phyloP scores from a whole-genome alignment of 352 stramenopile species.

The Globisporangium canariense region DNA sequence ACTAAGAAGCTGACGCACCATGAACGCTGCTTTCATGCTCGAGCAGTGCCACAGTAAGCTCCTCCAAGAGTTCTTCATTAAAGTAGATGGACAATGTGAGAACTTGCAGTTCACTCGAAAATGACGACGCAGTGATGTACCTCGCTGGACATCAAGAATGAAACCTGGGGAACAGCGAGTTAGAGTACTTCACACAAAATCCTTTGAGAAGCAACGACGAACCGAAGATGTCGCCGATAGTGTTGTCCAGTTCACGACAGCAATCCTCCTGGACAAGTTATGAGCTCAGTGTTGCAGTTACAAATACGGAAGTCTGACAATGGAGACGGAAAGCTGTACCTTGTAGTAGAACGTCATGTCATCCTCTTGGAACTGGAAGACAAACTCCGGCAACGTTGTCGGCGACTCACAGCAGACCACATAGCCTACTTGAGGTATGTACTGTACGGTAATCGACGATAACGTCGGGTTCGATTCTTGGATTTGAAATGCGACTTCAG shows the following conservation, averaged over 20 bases:
- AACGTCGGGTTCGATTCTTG: constrained; percentile 69
- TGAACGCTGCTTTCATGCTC: constrained; percentile 71
- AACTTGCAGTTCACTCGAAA: background rate
- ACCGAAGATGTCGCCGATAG: constrained; percentile 84
- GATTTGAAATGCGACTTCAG: constrained; percentile 79
- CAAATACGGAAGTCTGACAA: background rate
- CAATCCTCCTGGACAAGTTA: constrained; percentile 46
- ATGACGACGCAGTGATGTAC: constrained; percentile 22
- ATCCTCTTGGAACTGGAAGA: constrained; percentile 89
- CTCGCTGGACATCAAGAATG: constrained; percentile 78
- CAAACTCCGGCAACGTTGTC: constrained; percentile 66
- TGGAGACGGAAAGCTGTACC: constrained; percentile 21
- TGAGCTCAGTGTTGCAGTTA: background rate
- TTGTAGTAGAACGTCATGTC: constrained; percentile 87
- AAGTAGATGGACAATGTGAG: background rate
- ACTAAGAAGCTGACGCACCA: constrained; percentile 23
- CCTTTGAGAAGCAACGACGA: constrained; percentile 1
- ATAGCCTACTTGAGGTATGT: constrained; percentile 86
- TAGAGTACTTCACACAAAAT: constrained; percentile 12
- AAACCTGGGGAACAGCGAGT: constrained; percentile 37
- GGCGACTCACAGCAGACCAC: constrained; percentile 76
- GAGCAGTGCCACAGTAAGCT: constrained; percentile 67
- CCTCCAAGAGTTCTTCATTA: constrained; percentile 60
- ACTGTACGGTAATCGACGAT: constrained; percentile 78
- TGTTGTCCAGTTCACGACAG: constrained; percentile 76